Conservation (phyloP, 352 stramenopile species). For the Phytophthora rubi region DNA sequence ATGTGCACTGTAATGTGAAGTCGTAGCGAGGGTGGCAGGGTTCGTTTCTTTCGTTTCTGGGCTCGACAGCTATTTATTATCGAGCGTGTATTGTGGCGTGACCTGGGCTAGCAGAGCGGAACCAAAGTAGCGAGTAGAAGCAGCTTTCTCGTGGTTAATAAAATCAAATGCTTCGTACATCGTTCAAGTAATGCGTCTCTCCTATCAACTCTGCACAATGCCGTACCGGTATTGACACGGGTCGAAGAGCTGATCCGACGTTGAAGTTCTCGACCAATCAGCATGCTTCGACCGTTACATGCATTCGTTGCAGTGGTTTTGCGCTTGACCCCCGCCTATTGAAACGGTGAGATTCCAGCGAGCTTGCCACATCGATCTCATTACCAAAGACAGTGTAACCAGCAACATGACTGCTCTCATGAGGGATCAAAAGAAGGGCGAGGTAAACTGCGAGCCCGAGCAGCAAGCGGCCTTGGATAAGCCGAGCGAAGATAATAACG, state of each 20-base stretch:
- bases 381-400: background rate
- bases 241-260: background rate
- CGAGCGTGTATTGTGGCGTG: constrained; percentile 26
- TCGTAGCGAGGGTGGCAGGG: background rate
- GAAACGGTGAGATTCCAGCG: background rate
- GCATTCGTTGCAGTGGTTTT: constrained; percentile 8
- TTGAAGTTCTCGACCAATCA: constrained; percentile 1
- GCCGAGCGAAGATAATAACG: constrained; percentile 14
- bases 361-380: background rate
- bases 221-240: background rate
- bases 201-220: no score
- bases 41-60: constrained; percentile 20
- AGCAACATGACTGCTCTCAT: constrained; percentile 8
- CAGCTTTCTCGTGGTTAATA: constrained; percentile 26
- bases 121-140: constrained; percentile 27
- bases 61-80: constrained; percentile 49
- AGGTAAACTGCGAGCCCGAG: background rate
- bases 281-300: background rate
- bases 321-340: background rate
- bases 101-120: constrained; percentile 25
- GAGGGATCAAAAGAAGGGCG: background rate
- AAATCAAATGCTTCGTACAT: constrained; percentile 22
- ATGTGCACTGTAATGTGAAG: constrained; percentile 49
- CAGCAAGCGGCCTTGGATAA: background rate
- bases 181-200: background rate